Percentiles rank a stretch among this genome's conserved stretches.
Conservation (phyloP, 2,329 filamentous ascomycete species). For the Blastomyces silverae region DNA sequence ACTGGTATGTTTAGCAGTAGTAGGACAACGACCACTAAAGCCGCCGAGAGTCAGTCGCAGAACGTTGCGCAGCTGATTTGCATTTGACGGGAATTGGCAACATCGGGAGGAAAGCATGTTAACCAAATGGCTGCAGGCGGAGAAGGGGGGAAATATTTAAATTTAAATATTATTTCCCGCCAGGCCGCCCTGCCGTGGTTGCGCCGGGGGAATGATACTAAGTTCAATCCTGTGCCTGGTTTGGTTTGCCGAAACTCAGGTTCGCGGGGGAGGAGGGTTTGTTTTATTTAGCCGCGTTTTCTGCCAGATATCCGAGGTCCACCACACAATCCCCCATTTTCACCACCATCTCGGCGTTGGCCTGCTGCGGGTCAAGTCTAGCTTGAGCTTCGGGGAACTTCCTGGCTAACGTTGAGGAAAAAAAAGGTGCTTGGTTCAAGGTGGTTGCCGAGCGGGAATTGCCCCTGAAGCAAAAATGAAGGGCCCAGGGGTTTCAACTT, state of each 20-base stretch:
- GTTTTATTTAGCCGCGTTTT: constrained; percentile 1
- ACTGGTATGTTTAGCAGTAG: not conserved
- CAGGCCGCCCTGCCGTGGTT: not conserved
- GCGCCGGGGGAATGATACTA: not conserved
- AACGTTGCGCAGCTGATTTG: not conserved
- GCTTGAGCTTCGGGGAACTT: not conserved
- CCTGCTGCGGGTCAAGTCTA: not conserved
- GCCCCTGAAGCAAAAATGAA: not conserved
- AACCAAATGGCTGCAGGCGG: not conserved
- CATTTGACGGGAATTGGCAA: constrained; percentile 1
- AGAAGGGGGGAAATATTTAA: not conserved
- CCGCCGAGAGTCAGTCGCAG: not conserved
- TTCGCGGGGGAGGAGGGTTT: not conserved
- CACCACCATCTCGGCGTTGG: not conserved
- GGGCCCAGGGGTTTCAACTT: not conserved
- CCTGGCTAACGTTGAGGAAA: not conserved
- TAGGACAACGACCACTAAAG: not conserved
- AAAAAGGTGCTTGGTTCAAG: not conserved
- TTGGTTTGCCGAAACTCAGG: not conserved
- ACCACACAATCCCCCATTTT: not conserved
- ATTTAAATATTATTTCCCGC: constrained; percentile 1
- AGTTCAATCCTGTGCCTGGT: not conserved
- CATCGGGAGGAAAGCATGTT: constrained; percentile 3
- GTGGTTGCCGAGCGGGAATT: not conserved
- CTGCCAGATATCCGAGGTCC: constrained; percentile 9